These are phyloP conservation scores for Haematococcus lacustris DNA, from an alignment of 139 green algal genomes.

Conservation along the genomic window DNA sequence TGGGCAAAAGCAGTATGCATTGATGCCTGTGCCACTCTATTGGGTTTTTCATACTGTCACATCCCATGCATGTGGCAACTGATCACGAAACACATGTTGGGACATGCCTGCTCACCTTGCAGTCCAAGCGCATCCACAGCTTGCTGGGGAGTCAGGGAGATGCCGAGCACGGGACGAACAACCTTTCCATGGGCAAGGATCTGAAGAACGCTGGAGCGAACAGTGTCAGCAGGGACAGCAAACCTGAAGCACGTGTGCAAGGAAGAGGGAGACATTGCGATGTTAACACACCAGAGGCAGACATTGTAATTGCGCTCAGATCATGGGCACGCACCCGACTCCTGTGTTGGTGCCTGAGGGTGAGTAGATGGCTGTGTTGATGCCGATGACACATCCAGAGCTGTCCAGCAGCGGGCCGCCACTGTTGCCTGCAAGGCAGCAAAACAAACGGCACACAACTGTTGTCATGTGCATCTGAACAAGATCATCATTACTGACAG, in stretches of 20 bases:
- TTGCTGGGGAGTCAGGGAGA: conserved; percentile 82
- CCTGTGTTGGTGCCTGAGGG: conserved; percentile 63
- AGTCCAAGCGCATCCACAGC: conserved; percentile 54
- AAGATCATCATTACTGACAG: no score
- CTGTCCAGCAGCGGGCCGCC: conserved; percentile 60
- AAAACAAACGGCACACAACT: no score
- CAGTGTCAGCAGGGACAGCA: conserved; percentile 65
- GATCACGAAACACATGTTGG: no score
- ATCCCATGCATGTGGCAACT: no score
- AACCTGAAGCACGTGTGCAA: no score
- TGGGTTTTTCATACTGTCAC: no score
- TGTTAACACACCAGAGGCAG: no score
- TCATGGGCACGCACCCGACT: conserved; percentile 53
- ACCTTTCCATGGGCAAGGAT: conserved; percentile 67
- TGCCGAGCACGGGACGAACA: conserved; percentile 75
- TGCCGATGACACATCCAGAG: conserved; percentile 50
- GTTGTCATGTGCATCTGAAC: no score
- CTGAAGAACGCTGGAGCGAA: conserved; percentile 49
- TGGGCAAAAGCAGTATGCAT: no score
- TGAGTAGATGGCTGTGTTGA: conserved; percentile 73
- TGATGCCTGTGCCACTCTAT: no score
- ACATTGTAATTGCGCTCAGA: no score
- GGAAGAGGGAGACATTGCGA: no score
- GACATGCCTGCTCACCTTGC: conserved; percentile 44
- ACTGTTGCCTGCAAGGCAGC: conserved; percentile 42